A percentile compares a stretch with the other conserved stretches of the same genome.
These are phyloP conservation scores for Geoglossum glabrum DNA, from an alignment of 495 filamentous ascomycete genomes.

Conservation along the genomic window DNA sequence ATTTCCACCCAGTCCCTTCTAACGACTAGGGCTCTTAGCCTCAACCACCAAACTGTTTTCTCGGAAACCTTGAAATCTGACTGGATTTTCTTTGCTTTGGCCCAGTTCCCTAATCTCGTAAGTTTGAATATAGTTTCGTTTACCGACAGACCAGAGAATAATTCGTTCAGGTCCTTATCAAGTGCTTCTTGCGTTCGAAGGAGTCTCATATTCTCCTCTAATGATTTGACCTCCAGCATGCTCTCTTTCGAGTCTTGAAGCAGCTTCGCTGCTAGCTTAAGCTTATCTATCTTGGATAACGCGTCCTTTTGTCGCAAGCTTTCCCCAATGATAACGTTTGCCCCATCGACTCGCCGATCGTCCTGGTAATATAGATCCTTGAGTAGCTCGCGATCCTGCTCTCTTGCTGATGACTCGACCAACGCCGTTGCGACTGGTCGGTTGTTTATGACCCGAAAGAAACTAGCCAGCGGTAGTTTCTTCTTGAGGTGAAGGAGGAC, in stretches of 20 bases:
- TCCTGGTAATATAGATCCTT: constrained; percentile 98
- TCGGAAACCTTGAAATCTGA: constrained; percentile 85
- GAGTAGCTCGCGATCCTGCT: constrained; percentile 60
- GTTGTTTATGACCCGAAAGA: constrained; percentile 80
- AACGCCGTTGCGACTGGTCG: constrained; percentile 76
- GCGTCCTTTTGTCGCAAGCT: constrained; percentile 43
- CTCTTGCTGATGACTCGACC: constrained; percentile 62
- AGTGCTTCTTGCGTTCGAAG: constrained; percentile 69
- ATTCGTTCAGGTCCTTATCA: constrained; percentile 58
- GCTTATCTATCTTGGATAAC: constrained; percentile 52
- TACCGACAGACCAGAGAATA: constrained; percentile 59
- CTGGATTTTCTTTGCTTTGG: constrained; percentile 66
- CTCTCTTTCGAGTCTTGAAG: constrained; percentile 69
- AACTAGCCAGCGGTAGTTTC: constrained; percentile 72
- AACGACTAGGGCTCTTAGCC: constrained; percentile 70
- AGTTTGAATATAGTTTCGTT: constrained; percentile 83
- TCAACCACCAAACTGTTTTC: constrained; percentile 76
- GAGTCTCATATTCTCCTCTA: constrained; percentile 59
- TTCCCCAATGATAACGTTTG: constrained; percentile 69
- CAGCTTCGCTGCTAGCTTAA: constrained; percentile 63
- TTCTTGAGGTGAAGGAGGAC: constrained; percentile 78
- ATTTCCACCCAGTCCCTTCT: constrained; percentile 82
- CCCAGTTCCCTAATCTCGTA: constrained; percentile 50
- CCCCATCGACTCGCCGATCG: constrained; percentile 75
- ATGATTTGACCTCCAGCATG: constrained; percentile 46